A percentile compares a stretch with the other conserved stretches of the same genome.
phyloP scores from a whole-genome alignment of 768 basidiomycete species.

The Xanthoconium stramineum region DNA sequence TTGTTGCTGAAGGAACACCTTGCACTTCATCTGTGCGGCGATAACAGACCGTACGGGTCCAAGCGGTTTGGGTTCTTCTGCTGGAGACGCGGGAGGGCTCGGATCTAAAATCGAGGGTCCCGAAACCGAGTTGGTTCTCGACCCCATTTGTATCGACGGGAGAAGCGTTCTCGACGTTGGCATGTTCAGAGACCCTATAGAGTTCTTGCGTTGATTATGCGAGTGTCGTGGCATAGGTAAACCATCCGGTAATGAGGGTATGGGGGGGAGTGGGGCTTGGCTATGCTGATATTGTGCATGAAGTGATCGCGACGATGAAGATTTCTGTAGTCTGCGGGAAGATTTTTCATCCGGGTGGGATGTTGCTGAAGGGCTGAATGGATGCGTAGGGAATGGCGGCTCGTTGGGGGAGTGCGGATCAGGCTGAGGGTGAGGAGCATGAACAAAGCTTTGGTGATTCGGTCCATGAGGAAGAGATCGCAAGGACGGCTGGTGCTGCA shows the following conservation, averaged over 20 bases:
- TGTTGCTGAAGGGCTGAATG: constrained; percentile 8
- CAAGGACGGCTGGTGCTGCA: constrained; percentile 18
- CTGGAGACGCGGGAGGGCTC: constrained; percentile 84
- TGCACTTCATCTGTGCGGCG: constrained; percentile 94
- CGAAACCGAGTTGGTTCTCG: constrained; percentile 49
- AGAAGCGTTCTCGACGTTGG: constrained; percentile 51
- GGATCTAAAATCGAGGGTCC: constrained; percentile 59
- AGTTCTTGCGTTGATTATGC: constrained; percentile 19
- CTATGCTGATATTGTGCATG: constrained; percentile 49
- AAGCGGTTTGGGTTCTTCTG: constrained; percentile 47
- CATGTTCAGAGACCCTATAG: constrained; percentile 26
- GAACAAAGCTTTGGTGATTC: constrained; percentile 8
- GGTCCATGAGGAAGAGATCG: constrained; percentile 12
- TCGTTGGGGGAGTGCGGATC: constrained; percentile 7
- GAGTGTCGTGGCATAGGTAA: constrained; percentile 30
- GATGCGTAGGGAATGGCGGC: constrained; percentile 9
- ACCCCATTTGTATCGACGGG: constrained; percentile 59
- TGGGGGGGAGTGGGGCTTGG: constrained; percentile 32
- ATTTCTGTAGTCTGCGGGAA: constrained; percentile 42
- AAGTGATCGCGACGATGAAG: constrained; percentile 58
- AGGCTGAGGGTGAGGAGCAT: constrained; percentile 19
- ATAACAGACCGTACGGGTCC: constrained; percentile 77
- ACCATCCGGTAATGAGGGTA: constrained; percentile 36
- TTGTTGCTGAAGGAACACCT: constrained; percentile 92
- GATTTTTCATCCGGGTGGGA: constrained; percentile 47